phyloP scores from a whole-genome alignment of 148 eudicot genomes.

The Mesembryanthemum crystallinum region DNA sequence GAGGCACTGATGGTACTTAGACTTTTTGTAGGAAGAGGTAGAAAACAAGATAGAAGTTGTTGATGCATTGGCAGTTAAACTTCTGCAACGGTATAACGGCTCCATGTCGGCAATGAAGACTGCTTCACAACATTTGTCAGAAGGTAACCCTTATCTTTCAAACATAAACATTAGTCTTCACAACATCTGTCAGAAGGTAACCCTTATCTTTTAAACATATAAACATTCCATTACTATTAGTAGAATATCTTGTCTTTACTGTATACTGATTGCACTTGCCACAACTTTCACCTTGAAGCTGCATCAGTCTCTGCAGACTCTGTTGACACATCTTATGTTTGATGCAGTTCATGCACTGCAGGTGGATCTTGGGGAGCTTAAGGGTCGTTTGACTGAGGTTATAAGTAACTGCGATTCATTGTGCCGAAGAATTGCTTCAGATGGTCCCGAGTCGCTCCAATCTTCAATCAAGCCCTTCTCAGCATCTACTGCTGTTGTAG shows the following conservation, averaged over 20 bases:
- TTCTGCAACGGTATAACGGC: conserved; percentile 79
- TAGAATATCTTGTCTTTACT: neutral
- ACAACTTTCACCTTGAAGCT: neutral
- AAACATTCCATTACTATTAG: neutral
- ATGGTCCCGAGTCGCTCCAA: conserved; percentile 76
- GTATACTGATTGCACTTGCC: neutral
- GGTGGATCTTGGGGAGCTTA: conserved; percentile 92
- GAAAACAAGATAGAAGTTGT: conserved; percentile 95
- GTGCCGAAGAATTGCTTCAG: conserved; percentile 62
- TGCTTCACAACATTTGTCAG: conserved; percentile 73
- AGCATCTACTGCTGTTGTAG: conserved; percentile 33
- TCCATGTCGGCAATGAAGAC: conserved; percentile 86
- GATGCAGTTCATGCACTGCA: conserved; percentile 69
- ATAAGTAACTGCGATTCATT: conserved; percentile 82
- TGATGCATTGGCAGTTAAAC: conserved; percentile 86
- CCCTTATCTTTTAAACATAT: neutral
- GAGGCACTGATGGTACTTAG: neutral
- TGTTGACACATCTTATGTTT: conserved; percentile 12
- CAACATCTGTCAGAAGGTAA: conserved; percentile 82
- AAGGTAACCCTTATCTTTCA: conserved; percentile 44
- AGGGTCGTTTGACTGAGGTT: conserved; percentile 89
- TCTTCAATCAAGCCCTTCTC: conserved; percentile 69
- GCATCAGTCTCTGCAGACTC: neutral
- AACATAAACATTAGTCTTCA: conserved; percentile 39
- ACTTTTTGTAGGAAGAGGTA: conserved; percentile 64